phyloP scores from a whole-genome alignment of 2,329 filamentous ascomycete genomes.

The Elsinoe batatas region DNA sequence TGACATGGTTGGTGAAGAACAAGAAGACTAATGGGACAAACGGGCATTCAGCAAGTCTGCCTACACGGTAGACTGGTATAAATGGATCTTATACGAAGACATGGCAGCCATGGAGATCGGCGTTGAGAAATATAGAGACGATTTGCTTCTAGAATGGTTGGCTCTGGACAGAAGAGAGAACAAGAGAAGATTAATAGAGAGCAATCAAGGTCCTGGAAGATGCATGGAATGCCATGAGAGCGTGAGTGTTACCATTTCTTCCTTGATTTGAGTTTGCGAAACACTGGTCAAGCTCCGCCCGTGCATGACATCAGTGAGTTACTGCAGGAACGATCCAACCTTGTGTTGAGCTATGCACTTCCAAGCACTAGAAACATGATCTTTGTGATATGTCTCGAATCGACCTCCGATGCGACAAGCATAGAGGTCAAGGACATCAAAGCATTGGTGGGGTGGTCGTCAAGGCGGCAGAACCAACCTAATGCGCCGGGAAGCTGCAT shows the following conservation, averaged over 20 bases:
- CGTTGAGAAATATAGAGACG: neutral
- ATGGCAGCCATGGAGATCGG: neutral
- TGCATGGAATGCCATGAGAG: neutral
- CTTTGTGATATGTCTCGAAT: neutral
- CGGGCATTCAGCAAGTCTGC: conserved; percentile 6
- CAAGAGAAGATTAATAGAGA: conserved; percentile 3
- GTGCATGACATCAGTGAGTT: too few relatives aligned
- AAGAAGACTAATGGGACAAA: conserved; percentile 23
- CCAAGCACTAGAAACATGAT: too few relatives aligned
- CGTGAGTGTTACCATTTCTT: neutral
- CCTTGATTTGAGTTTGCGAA: neutral
- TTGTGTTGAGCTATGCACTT: too few relatives aligned
- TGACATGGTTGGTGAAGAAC: conserved; percentile 81
- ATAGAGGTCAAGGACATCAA: neutral
- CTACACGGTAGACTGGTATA: neutral
- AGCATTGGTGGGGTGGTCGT: neutral
- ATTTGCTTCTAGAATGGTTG: neutral
- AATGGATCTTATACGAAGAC: neutral
- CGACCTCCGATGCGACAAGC: neutral
- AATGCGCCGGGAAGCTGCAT: neutral
- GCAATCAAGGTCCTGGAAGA: neutral
- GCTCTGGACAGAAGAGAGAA: neutral
- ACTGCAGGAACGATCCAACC: too few relatives aligned
- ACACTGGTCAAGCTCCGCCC: neutral
- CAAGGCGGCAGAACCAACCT: neutral